Base-by-base conservation (phyloP, 2,329 filamentous ascomycete genomes). In the Penicillium sp. region DNA sequence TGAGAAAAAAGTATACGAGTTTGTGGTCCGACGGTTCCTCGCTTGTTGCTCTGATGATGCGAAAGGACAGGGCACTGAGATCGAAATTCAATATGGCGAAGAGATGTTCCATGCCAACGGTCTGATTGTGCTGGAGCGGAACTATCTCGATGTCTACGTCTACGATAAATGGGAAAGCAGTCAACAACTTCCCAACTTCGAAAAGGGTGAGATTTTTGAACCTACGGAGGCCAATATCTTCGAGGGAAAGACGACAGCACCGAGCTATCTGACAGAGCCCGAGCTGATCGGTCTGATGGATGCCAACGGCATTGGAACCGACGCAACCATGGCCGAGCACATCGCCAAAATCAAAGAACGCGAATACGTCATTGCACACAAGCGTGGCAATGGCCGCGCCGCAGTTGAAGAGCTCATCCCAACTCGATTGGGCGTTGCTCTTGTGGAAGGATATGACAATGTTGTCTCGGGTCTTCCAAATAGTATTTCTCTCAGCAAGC, bases 241-340 rank as follows among this genome's bases (percentile, higher is more conserved):
- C 1, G 89, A 97, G 55, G 91, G 93, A n/a, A 86, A 94, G 65
- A 98, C 93, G 0, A 79, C 77, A 1, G 75, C 90, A 9, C 93
- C 93, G 0, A 80, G 77, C 15, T 96, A 94, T 61, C 75, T 98
- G 19, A 97, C 93, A 0, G 93, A 98, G 62, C 90, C 93, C 0
- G 93, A 98, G 62, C 75, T 98, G 17, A 95, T 98, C 60, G 86
- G 85, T 3, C 77, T 98, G 8, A 98, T 98, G 93, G 93, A 98
- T 69, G 90, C 88, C 30, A 98, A 98, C 61, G 93, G 93, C 2
- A 98, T 98, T 50, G 93, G 93, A 9, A 98, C 93, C 7, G 93
- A 98, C 69, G 93, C 93, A 5, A 98, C 93, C 1, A 98, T 98
- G 93, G 93, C 93, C 0, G 93, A 98, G 57, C 93, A 98, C 61